A percentile compares a stretch with the other conserved stretches of the same genome.
Conservation (phyloP, 2,329 filamentous ascomycete genomes). For the Sphaerulina musiva region DNA sequence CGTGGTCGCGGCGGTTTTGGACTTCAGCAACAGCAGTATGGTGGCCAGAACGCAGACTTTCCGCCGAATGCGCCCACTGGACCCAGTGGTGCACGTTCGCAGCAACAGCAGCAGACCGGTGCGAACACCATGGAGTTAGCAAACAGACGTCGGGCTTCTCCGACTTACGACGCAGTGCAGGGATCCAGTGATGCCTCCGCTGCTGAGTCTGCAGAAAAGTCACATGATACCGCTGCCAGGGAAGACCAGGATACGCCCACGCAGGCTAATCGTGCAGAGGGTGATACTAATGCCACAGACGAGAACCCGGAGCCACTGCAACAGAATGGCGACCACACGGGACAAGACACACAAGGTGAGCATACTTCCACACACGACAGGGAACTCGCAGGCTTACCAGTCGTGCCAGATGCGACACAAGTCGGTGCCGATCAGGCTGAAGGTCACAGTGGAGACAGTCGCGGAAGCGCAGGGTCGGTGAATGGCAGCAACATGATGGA, state of each 20-base stretch:
- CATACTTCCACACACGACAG: not conserved
- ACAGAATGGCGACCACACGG: slow-evolving; percentile 12
- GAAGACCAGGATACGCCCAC: slow-evolving; percentile 31
- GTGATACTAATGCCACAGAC: slow-evolving; percentile 27
- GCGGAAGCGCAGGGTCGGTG: not conserved
- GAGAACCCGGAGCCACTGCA: slow-evolving; percentile 11
- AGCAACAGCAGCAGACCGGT: slow-evolving; percentile 12
- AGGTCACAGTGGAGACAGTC: not conserved
- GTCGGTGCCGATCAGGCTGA: slow-evolving; percentile 1
- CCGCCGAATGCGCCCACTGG: slow-evolving; percentile 18
- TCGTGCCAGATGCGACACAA: slow-evolving; percentile 1
- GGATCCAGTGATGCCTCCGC: slow-evolving; percentile 14
- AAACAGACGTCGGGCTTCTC: slow-evolving; percentile 24
- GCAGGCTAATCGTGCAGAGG: slow-evolving; percentile 31
- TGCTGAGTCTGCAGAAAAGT: slow-evolving; percentile 11
- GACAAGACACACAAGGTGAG: slow-evolving; percentile 16
- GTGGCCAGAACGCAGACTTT: slow-evolving; percentile 15
- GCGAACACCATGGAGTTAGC: slow-evolving; percentile 16
- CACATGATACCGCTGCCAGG: slow-evolving; percentile 16
- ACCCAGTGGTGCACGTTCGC: slow-evolving; percentile 7
- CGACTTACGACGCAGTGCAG: slow-evolving; percentile 27
- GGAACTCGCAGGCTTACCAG: not conserved
- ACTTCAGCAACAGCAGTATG: slow-evolving; percentile 25
- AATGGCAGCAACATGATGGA: slow-evolving; percentile 4
- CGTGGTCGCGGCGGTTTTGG: slow-evolving; percentile 26